Base-by-base conservation (phyloP, 257 asterid species). In the Solanum verrucosum region DNA sequence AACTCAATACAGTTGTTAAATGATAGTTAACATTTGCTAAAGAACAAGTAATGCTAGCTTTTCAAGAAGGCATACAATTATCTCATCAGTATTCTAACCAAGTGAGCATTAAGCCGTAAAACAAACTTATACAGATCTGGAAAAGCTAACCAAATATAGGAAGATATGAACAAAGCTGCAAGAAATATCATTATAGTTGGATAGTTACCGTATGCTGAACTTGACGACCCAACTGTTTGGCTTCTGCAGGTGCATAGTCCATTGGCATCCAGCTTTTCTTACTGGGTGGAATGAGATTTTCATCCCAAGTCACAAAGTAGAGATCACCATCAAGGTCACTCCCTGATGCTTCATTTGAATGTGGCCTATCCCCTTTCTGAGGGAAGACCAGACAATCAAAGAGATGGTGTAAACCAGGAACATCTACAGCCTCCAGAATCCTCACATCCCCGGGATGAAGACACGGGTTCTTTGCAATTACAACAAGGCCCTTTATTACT, bases 271-370 rank as follows among this genome's bases (percentile, higher is more conserved):
- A 95, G 92, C 99, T 96, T 86, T 86, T 88, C 91, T 92, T 94
- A 90, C 97, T 93, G 65, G 99, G 99, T 79, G 99, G 99, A 65
- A 96, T 92, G 86, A 97, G 98, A 90, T 91, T 94, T 60, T 91
- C 94, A 90, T 97, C 99, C 99, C 99, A 97, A n/a, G 98, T 91
- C 40, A 97, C 99, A 77, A 96, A 96, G 87, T 97, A 97, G 60
- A 94, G 92, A 90, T 97, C 99, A n/a, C 99, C 99, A 85, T 97
- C 99, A 16, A 97, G 90, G 92, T 97, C 99, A 93, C 99, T 97
- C 46, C 99, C 99, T 13, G 99, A 97, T 42, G 99, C 99, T 92
- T 97, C 99, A 90, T 97, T 89, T 37, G 99, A 60, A 89, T 97
- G 99, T 5, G 99, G 99, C 78, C 99, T 92, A 38, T 94, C 95